Percentiles rank a stretch among this genome's conserved stretches.
Conservation (phyloP, 148 eudicot species). For the Silene uniflora region DNA sequence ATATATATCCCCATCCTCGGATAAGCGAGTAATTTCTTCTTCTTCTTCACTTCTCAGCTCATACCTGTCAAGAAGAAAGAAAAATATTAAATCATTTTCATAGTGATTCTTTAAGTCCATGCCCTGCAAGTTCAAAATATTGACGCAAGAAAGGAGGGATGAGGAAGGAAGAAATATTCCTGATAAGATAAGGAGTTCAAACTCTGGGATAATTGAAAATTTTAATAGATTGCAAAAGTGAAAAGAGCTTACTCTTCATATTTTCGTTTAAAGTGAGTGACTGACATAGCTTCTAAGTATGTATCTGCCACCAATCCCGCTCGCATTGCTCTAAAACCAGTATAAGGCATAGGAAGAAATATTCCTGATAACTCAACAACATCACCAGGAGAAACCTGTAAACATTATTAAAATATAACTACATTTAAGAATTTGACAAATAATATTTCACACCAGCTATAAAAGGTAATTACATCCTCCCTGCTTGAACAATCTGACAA, state of each 20-base stretch:
- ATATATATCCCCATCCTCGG: slow-evolving; percentile 97
- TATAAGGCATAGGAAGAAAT: slow-evolving; percentile 93
- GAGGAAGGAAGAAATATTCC: background rate
- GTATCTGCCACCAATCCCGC: slow-evolving; percentile 99
- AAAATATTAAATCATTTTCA: background rate
- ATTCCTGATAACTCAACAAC: slow-evolving; percentile 92
- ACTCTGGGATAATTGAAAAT: background rate
- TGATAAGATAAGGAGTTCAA: background rate
- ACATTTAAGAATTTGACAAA: background rate
- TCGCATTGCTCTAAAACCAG: slow-evolving; percentile 97
- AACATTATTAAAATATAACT: slow-evolving; percentile 3
- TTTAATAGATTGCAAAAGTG: background rate
- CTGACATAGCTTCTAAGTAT: slow-evolving; percentile 97
- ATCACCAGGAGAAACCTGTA: slow-evolving; percentile 93
- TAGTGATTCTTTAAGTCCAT: background rate
- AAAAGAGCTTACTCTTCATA: slow-evolving; percentile 85
- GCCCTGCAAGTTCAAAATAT: background rate
- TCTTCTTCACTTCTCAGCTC: slow-evolving; percentile 89
- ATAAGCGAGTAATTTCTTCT: slow-evolving; percentile 80
- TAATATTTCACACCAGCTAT: background rate
- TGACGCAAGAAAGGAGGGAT: slow-evolving; percentile 3
- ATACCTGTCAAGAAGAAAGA: slow-evolving; percentile 45
- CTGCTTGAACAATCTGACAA: background rate
- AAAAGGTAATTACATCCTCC: too few species aligned
- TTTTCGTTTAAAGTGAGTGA: slow-evolving; percentile 90